A percentile compares a stretch with the other conserved stretches of the same genome.
Conservation (phyloP, 139 green algal genomes). For the Auxenochlorella pyrenoidosa region DNA sequence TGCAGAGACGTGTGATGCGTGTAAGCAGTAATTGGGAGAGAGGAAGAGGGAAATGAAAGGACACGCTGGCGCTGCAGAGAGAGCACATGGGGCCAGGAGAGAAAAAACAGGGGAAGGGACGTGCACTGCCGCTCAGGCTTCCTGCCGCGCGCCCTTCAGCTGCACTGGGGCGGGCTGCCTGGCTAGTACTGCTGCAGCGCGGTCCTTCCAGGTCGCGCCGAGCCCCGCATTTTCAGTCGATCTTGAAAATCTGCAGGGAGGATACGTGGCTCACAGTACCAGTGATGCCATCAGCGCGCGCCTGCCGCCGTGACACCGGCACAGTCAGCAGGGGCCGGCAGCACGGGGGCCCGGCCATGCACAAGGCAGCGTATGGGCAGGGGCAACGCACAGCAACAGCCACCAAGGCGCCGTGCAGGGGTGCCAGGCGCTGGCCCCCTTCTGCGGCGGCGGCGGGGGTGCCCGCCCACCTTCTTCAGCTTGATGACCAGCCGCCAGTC, state of each 20-base stretch:
- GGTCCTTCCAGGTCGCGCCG: neutral
- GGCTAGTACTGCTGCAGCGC: neutral
- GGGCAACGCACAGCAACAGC: too few species aligned
- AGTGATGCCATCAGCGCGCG: too few species aligned
- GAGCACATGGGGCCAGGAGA: neutral
- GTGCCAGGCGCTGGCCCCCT: too few species aligned
- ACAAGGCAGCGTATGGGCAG: too few species aligned
- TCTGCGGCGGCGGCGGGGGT: too few species aligned
- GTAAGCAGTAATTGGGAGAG: neutral
- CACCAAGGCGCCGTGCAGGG: too few species aligned
- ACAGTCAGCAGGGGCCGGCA: too few species aligned
- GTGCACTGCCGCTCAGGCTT: neutral
- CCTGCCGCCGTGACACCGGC: too few species aligned
- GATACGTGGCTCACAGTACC: too few species aligned
- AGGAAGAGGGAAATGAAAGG: neutral
- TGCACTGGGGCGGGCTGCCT: neutral
- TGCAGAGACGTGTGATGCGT: neutral
- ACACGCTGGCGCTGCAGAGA: neutral
- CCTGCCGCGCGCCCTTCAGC: neutral
- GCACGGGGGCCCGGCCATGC: too few species aligned
- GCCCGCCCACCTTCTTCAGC: slow-evolving; percentile 85
- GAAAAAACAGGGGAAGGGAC: neutral
- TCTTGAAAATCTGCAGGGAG: slow-evolving; percentile 59
- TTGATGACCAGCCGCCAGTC: slow-evolving; percentile 95
- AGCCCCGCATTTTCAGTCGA: slow-evolving; percentile 39